A percentile compares a stretch with the other conserved stretches of the same genome.
phyloP scores from a whole-genome alignment of 2,329 filamentous ascomycete genomes.

The Coniochaeta sp. region DNA sequence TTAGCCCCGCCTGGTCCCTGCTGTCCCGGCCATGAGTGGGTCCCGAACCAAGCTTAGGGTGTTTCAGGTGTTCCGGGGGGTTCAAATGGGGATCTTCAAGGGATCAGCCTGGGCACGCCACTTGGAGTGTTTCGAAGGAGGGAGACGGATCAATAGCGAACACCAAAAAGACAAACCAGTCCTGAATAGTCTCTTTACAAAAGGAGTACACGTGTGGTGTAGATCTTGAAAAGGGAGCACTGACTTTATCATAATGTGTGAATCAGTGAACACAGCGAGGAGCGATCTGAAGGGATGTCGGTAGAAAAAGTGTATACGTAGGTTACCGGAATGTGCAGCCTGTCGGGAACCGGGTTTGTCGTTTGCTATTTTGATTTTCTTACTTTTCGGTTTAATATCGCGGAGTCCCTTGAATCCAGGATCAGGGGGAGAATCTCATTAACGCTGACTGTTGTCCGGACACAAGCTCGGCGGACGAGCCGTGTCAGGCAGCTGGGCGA shows the following conservation, averaged over 20 bases:
- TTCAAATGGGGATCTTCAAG: conserved; percentile 1
- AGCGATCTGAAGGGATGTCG: background rate
- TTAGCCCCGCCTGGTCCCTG: background rate
- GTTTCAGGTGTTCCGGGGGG: conserved; percentile 1
- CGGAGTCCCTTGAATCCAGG: background rate
- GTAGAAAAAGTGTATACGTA: background rate
- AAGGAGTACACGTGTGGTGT: too few species aligned
- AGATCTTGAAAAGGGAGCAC: too few species aligned
- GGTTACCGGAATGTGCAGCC: too few species aligned
- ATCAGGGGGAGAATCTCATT: background rate
- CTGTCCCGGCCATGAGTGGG: background rate
- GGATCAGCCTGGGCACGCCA: background rate
- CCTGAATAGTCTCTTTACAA: background rate
- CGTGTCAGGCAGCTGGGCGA: background rate
- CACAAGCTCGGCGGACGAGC: background rate
- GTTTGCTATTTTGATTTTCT: background rate
- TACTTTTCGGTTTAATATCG: background rate
- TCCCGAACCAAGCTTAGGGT: background rate
- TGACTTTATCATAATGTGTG: too few species aligned
- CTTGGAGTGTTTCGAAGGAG: background rate
- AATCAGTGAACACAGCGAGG: background rate
- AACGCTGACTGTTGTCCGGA: background rate
- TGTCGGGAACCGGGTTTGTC: background rate
- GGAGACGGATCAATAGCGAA: background rate
- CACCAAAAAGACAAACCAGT: background rate